Evolutionary conservation across 495 filamentous ascomycete genomes (phyloP), one percentile per base, ranked within the genome.

Genomic region (Xylaria curta): DNA sequence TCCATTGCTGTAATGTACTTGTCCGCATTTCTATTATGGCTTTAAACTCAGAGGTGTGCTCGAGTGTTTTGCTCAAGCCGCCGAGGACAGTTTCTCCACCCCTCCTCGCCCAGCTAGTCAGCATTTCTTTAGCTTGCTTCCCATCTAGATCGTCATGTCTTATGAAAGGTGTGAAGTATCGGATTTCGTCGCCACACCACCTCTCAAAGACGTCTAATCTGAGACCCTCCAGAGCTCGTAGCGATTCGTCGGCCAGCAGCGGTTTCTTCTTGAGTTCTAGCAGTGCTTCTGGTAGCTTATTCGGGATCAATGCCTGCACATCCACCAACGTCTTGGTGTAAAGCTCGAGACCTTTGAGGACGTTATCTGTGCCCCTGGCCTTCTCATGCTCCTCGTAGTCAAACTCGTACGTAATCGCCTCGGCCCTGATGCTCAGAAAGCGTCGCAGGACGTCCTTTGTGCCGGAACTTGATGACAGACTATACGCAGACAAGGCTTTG

Each of bases 121-220:
- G 87, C 63, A 89, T 86, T 61, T 90, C 87, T 36, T 87, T 85
- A 0, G 90, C 90, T 69, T 94, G 88, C 21, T 82, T 73, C 31
- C 87, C 87, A 31, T 89, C 87, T 36, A 97, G 78, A 72, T 97
- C 93, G 68, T 95, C 94, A 73, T 97, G 88, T 40, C 94, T 90
- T 60, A 97, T 92, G 83, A 94, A 97, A 0, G 96, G 97, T 0
- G 90, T 97, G 80, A 97, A 98, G 63, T 91, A 92, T 40, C 87
- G 87, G 40, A 98, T 91, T 63, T 97, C 94, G 15, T 94, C 89
- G 7, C 92, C 87, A 47, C 97, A 90, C 93, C 93, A 98, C 49
- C 88, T 86, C 65, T 89, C 90, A 73, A 95, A 89, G 44, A 96
- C 79, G 75, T 97, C 94, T n/a, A 99, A 81, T 46, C 92, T 87